Conservation (phyloP, 163 green algal species). For the Prototheca wickerhamii region DNA sequence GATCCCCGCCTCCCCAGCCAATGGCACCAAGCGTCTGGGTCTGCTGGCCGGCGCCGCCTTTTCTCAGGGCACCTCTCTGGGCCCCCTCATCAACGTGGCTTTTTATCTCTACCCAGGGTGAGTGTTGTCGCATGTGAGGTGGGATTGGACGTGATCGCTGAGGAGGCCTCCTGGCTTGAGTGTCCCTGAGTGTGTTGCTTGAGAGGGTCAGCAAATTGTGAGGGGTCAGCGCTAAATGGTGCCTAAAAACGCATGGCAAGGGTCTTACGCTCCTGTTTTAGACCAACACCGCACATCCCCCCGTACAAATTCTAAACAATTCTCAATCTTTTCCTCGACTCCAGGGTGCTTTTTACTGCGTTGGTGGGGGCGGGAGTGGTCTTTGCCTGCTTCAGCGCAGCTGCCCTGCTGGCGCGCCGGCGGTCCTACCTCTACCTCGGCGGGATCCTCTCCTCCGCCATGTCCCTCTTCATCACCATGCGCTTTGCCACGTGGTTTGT, state of each 20-base stretch:
- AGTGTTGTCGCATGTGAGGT: neutral
- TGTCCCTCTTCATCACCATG: conserved; percentile 39
- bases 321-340: neutral
- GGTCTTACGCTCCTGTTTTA: too few species aligned
- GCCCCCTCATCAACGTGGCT: conserved; percentile 39
- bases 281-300: neutral
- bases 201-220: too few species aligned
- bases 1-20: conserved; percentile 24
- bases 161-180: too few species aligned
- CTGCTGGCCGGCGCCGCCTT: conserved; percentile 51
- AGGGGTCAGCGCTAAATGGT: too few species aligned
- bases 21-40: conserved; percentile 48
- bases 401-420: conserved; percentile 52
- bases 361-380: conserved; percentile 41
- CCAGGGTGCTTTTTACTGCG: conserved; percentile 40
- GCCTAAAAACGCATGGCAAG: too few species aligned
- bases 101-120: conserved; percentile 35
- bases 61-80: conserved; percentile 47
- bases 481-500: conserved; percentile 51
- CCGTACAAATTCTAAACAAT: too few species aligned
- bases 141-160: too few species aligned
- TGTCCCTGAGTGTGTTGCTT: too few species aligned
- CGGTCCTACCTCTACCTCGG: conserved; percentile 53
- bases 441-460: conserved; percentile 50
- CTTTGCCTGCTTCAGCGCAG: conserved; percentile 68